These are phyloP conservation scores for Leccinum arenicola DNA, from an alignment of 768 basidiomycete species.

Conservation along the genomic window DNA sequence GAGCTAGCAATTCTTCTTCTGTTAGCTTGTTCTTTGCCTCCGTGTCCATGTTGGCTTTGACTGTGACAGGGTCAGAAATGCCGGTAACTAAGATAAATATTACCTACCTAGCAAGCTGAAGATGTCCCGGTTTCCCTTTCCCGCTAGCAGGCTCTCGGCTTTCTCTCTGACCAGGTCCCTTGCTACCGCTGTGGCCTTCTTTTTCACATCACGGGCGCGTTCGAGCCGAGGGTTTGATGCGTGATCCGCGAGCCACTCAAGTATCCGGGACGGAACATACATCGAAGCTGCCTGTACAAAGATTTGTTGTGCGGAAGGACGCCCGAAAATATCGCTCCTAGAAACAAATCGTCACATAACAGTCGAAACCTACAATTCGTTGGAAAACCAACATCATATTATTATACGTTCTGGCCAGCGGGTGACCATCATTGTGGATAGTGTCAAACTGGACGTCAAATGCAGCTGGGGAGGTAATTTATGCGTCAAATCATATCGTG, in stretches of 20 bases:
- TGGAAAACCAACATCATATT: conserved; percentile 13
- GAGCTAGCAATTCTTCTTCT: conserved; percentile 15
- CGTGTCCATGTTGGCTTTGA: conserved; percentile 29
- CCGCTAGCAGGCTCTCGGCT: conserved; percentile 6
- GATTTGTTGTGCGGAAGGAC: conserved; percentile 16
- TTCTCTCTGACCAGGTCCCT: conserved; percentile 21
- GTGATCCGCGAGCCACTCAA: conserved; percentile 36
- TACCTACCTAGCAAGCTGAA: conserved; percentile 39
- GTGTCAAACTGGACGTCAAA: conserved; percentile 48
- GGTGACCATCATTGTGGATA: conserved; percentile 11
- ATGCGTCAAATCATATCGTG: not conserved
- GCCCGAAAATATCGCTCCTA: conserved; percentile 17
- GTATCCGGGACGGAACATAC: conserved; percentile 17
- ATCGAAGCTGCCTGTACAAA: conserved; percentile 14
- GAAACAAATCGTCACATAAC: conserved; percentile 5
- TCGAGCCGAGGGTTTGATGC: conserved; percentile 19
- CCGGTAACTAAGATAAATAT: not conserved
- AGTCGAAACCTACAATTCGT: conserved; percentile 1
- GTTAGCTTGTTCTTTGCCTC: conserved; percentile 25
- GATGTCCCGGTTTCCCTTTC: conserved; percentile 18
- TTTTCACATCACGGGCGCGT: conserved; percentile 16
- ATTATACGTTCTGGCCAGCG: conserved; percentile 8
- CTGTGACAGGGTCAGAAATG: conserved; percentile 6
- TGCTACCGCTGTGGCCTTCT: conserved; percentile 7
- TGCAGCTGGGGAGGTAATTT: conserved; percentile 31